A percentile compares a stretch with the other conserved stretches of the same genome.
phyloP scores from a whole-genome alignment of 208 protist genomes.

The Wallacemonas rigidus region DNA sequence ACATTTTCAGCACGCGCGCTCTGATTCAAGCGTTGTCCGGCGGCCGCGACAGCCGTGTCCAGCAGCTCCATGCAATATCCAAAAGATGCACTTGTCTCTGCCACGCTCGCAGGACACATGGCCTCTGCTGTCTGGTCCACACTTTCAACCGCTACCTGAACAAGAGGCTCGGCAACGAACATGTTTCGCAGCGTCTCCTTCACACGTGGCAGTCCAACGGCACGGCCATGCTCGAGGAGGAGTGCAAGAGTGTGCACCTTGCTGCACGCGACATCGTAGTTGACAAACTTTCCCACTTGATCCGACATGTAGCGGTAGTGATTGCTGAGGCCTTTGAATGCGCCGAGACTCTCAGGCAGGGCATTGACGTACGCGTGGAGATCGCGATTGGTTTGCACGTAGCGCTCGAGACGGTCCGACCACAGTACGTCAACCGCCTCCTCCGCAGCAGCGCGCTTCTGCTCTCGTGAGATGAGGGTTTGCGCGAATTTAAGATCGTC shows the following conservation, averaged over 20 bases:
- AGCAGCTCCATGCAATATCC: constrained; percentile 80
- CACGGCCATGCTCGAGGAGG: constrained; percentile 56
- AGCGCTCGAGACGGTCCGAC: constrained; percentile 72
- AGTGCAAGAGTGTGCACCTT: constrained; percentile 82
- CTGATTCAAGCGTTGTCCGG: constrained; percentile 1
- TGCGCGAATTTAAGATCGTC: constrained; percentile 38
- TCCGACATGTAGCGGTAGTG: constrained; percentile 84
- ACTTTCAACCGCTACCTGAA: constrained; percentile 61
- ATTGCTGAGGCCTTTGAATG: constrained; percentile 64
- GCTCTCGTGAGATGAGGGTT: constrained; percentile 43
- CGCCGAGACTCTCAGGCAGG: constrained; percentile 73
- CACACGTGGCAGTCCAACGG: constrained; percentile 55
- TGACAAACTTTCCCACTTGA: constrained; percentile 75
- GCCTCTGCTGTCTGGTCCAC: constrained; percentile 26
- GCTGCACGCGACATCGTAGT: constrained; percentile 78
- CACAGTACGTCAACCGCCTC: constrained; percentile 78
- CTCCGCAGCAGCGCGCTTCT: constrained; percentile 30
- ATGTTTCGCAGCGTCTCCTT: constrained; percentile 54
- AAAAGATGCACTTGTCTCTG: constrained; percentile 61
- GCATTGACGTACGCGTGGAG: constrained; percentile 65
- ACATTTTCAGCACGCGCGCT: constrained; percentile 4
- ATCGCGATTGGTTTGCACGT: constrained; percentile 61
- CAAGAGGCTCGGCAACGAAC: constrained; percentile 66
- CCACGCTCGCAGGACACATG: constrained; percentile 44
- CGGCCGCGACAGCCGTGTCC: constrained; percentile 37